phyloP scores from a whole-genome alignment of 208 protist species.

The Acanthamoeba triangularis region DNA sequence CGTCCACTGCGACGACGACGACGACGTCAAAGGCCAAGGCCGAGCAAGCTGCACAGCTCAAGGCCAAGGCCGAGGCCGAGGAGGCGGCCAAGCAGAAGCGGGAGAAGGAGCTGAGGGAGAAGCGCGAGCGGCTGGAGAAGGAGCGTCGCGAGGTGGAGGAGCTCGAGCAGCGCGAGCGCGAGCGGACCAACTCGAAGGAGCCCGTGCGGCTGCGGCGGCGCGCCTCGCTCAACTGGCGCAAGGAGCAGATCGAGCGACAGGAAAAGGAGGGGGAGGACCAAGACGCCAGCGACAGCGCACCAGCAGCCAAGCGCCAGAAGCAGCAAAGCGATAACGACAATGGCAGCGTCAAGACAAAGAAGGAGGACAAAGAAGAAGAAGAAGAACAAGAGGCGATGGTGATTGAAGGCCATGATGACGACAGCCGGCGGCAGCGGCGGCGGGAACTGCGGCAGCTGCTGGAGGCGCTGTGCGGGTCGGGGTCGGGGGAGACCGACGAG shows the following conservation, averaged over 20 bases:
- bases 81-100: neutral
- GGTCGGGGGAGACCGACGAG: neutral
- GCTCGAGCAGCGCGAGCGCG: slow-evolving; percentile 3
- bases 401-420: neutral
- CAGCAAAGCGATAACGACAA: neutral
- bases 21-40: neutral
- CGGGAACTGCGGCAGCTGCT: neutral
- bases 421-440: neutral
- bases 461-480: neutral
- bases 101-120: neutral
- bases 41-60: neutral
- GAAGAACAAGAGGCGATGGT: too few species aligned
- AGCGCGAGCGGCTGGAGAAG: neutral
- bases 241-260: neutral
- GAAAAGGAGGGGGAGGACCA: neutral
- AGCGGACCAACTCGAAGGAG: neutral
- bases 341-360: neutral
- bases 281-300: neutral
- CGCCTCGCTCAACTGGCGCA: slow-evolving; percentile 23
- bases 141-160: neutral
- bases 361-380: neutral
- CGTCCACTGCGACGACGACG: neutral
- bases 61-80: neutral
- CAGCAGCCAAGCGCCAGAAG: neutral
- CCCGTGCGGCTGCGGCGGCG: neutral